phyloP scores from a whole-genome alignment of 2,329 filamentous ascomycete species.

The Diplodia scrobiculata region DNA sequence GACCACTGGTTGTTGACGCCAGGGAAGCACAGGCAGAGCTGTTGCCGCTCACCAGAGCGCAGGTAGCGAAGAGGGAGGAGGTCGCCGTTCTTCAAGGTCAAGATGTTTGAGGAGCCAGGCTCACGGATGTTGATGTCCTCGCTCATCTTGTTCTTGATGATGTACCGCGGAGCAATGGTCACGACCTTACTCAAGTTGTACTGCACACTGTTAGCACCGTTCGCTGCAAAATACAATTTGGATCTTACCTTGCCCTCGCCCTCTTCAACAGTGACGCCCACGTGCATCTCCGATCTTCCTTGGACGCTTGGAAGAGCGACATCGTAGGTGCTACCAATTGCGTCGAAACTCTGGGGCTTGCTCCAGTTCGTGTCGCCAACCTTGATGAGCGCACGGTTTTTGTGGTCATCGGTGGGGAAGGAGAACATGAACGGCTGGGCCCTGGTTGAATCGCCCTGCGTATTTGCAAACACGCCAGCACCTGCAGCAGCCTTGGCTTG shows the following conservation, averaged over 20 bases:
- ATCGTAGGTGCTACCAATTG: conserved; percentile 89
- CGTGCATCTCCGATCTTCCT: conserved; percentile 78
- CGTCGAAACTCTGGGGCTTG: conserved; percentile 96
- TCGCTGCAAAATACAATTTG: background rate
- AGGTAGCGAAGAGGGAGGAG: conserved; percentile 87
- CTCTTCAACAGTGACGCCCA: conserved; percentile 84
- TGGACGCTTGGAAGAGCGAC: conserved; percentile 75
- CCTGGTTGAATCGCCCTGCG: conserved; percentile 61
- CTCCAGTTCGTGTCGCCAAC: conserved; percentile 93
- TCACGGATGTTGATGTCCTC: conserved; percentile 90
- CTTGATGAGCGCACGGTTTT: conserved; percentile 85
- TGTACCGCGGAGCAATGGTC: conserved; percentile 86
- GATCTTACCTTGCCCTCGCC: conserved; percentile 75
- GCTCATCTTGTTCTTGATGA: conserved; percentile 87
- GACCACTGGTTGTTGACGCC: conserved; percentile 98
- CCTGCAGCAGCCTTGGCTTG: conserved; percentile 81
- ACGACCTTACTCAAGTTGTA: conserved; percentile 98
- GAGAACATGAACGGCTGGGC: conserved; percentile 95
- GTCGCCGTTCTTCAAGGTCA: conserved; percentile 74
- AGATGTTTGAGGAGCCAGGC: conserved; percentile 83
- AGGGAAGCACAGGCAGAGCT: conserved; percentile 88
- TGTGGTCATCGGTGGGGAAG: conserved; percentile 81
- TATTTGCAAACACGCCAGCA: conserved; percentile 63
- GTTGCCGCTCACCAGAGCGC: conserved; percentile 78
- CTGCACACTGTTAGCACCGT: conserved; percentile 31